phyloP scores from a whole-genome alignment of 148 eudicot genomes.

The Oxyria digyna region DNA sequence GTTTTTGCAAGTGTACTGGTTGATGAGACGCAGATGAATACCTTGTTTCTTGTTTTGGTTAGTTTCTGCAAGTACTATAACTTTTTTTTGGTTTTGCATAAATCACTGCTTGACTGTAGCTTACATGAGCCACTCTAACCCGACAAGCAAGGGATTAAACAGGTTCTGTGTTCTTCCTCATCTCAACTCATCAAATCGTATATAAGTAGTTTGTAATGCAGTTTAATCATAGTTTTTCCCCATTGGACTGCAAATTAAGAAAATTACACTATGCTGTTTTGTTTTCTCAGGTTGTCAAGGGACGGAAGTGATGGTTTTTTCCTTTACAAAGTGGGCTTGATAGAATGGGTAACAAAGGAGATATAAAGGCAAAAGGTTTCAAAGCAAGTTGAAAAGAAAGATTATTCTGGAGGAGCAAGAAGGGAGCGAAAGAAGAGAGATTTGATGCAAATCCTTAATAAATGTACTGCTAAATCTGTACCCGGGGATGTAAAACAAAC shows the following conservation, averaged over 20 bases:
- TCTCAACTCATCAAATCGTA: no score
- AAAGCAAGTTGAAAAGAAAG: slow-evolving; percentile 43
- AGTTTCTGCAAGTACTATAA: no score
- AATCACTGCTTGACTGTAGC: no score
- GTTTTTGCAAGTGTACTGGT: slow-evolving; percentile 69
- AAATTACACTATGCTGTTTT: not conserved
- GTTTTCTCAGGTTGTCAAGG: slow-evolving; percentile 10
- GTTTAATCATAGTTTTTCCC: slow-evolving; percentile 12
- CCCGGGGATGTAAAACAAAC: slow-evolving; percentile 16
- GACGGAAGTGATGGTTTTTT: slow-evolving; percentile 30
- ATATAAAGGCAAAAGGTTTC: slow-evolving; percentile 56
- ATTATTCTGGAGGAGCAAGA: slow-evolving; percentile 27
- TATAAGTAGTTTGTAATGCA: not conserved
- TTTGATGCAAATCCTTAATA: slow-evolving; percentile 43
- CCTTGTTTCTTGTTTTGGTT: slow-evolving; percentile 85
- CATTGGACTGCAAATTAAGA: not conserved
- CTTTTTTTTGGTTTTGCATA: no score
- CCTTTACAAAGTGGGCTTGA: slow-evolving; percentile 39
- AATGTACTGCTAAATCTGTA: slow-evolving; percentile 22
- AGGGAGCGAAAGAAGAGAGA: slow-evolving; percentile 87
- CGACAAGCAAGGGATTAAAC: slow-evolving; percentile 17
- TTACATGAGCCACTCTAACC: slow-evolving; percentile 8
- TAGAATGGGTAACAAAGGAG: slow-evolving; percentile 54
- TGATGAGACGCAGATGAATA: slow-evolving; percentile 97
- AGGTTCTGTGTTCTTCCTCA: slow-evolving; percentile 4